Evolutionary conservation across 2,329 filamentous ascomycete species (phyloP).

Genomic region (Botrytis aclada): DNA sequence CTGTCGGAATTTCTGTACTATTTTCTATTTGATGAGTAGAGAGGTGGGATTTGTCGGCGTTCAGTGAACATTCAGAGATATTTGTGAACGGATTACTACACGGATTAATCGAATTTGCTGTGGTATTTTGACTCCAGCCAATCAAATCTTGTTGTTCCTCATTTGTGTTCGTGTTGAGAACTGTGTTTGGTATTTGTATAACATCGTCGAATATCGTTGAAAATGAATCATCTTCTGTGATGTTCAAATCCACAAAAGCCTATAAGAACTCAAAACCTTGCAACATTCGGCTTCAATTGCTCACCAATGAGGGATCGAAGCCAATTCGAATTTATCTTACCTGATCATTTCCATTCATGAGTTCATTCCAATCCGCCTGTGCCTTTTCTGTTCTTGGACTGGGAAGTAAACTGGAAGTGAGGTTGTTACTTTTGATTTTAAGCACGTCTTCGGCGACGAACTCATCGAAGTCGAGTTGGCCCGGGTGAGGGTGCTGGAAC

Average conservation of each 20-base stretch:
- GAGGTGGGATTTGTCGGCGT: not conserved
- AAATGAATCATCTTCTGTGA: not conserved
- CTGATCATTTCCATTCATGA: not conserved
- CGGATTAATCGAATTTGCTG: no score
- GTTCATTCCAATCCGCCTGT: not conserved
- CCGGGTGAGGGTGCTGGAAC: not conserved
- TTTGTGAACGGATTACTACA: not conserved
- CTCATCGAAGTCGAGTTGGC: not conserved
- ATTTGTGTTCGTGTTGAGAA: not conserved
- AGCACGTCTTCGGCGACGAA: not conserved
- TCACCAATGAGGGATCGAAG: not conserved
- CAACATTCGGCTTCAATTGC: not conserved
- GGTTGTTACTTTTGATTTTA: not conserved
- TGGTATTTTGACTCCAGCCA: no score
- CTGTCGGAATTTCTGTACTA: not conserved
- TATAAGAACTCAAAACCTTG: not conserved
- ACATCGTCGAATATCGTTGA: not conserved
- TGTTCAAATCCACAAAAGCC: not conserved
- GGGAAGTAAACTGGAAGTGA: not conserved
- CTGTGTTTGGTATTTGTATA: not conserved
- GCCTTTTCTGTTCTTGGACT: not conserved
- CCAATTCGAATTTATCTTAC: not conserved
- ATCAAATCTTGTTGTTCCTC: not conserved
- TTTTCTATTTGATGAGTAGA: not conserved
- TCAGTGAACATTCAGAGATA: not conserved